Base-by-base conservation (phyloP, 1,139 yeast genomes). In the Debaryomyces fabryi region DNA sequence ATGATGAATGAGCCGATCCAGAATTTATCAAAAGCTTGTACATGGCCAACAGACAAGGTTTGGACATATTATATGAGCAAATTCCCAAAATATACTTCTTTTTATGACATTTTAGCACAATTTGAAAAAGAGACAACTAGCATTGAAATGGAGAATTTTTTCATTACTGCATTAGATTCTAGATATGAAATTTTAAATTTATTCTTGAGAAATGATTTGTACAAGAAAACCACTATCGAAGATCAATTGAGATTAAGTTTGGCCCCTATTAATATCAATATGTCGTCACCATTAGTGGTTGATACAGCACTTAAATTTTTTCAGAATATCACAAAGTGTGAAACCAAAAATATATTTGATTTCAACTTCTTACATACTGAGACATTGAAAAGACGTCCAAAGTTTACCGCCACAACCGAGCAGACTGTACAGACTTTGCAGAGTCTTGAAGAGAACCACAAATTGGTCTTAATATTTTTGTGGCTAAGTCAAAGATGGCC, bases 401-500 rank as follows among this genome's bases (percentile, higher is more conserved):
- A 52, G 16, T 39, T 56, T 8, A 47, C 58, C 2, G 59, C 63
- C 6, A 56, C 60, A 6, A 55, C 57, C 10, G 63, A 56, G 18
- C 55, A 59, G 20, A 60, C 63, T 7, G 72, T 75, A 39, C 71
- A 70, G 13, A 59, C 58, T 7, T 67, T 88, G 42, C 77, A 76
- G 45, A 62, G 67, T 35, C 73, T 89, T 44, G 98, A 92, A 62
- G 78, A 78, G 18, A 70, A 87, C 53, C 96, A 93, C 68, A 81
- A 83, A 55, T 70, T 82, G 42, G 76, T 89, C 21, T 77, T 86
- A 55, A 69, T 89, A 12, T 92, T 82, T 62, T 71, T 90, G 64
- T 93, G 99, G 99, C 74, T 93, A 53, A 79, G 89, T 51, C 93
- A 89, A 62, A 69, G 97, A 60, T 92, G 88, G 74, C 96, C 97